phyloP scores from a whole-genome alignment of 2,329 filamentous ascomycete species.

The Stachybotrys chartarum region DNA sequence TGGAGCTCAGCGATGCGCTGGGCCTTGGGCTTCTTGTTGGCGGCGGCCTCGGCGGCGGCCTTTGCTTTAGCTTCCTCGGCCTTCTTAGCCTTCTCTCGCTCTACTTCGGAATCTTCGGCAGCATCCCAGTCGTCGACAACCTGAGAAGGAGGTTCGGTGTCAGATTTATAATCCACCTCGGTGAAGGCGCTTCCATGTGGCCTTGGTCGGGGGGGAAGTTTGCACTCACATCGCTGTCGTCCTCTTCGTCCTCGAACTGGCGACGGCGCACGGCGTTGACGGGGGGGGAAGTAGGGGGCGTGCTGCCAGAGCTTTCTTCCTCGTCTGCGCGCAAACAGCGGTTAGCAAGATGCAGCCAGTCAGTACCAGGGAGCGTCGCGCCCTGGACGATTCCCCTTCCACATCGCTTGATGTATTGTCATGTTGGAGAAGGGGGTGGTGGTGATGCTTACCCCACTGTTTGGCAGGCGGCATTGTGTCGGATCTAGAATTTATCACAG shows the following conservation, averaged over 20 bases:
- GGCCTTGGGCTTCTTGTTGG: conserved; percentile 83
- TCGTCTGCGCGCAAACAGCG: conserved; percentile 23
- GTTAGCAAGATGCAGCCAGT: conserved; percentile 11
- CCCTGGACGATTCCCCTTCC: not conserved
- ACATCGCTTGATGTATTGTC: not conserved
- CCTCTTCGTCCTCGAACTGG: conserved; percentile 89
- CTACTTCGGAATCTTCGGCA: conserved; percentile 91
- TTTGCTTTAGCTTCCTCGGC: conserved; percentile 81
- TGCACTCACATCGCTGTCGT: conserved; percentile 64
- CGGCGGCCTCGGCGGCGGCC: conserved; percentile 79
- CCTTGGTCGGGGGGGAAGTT: not conserved
- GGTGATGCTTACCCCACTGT: conserved; percentile 31
- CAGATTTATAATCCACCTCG: conserved; percentile 4
- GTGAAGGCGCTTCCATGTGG: not conserved
- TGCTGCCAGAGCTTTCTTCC: conserved; percentile 29
- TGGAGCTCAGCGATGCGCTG: conserved; percentile 79
- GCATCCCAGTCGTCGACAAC: conserved; percentile 96
- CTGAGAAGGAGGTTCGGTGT: conserved; percentile 33
- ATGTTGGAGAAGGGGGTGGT: not conserved
- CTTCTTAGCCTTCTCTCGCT: conserved; percentile 91
- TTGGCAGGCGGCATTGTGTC: conserved; percentile 34
- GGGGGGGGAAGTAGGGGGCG: conserved; percentile 28
- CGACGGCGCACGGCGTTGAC: conserved; percentile 33
- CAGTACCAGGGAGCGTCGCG: not conserved
- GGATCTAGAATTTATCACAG: conserved; percentile 3